Base-by-base conservation (phyloP, 495 filamentous ascomycete genomes). In the Achaetomiella virescens region DNA sequence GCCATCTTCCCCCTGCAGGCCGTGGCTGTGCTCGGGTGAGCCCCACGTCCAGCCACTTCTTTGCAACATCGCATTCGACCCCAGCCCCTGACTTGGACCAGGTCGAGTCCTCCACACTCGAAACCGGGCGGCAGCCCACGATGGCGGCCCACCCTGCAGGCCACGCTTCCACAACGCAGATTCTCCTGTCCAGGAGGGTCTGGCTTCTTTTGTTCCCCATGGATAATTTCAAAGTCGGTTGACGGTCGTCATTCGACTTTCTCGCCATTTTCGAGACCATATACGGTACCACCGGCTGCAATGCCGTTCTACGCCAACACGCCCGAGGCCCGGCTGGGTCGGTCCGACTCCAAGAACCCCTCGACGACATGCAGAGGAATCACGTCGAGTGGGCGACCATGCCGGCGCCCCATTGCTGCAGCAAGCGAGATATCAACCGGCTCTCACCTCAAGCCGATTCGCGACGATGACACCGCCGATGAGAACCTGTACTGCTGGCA, bases 301-400 rank as follows among this genome's bases (percentile, higher is more conserved):
- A 92, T 92, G 88, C 84, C 89, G 49, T 83, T 86, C 70, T 84
- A 88, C 60, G 78, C 84, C 44, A 84, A 88, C 62, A 96, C 93
- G 0, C 92, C 95, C 52, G 92, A 97, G 71, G 81, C 88, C 17
- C 70, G 87, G 21, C 66, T 97, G 36, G 76, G 78, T 31, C 86
- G 90, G 48, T 80, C 83, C 55, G 91, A 96, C 73, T 91, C 87
- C 24, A 87, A 86, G 61, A 85, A 95, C 62, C 89, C 91, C 25
- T 75, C 82, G 1, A 84, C 84, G 48, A 96, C 93, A 70, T 98
- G 95, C 74, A 79, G 82, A 73, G 93, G 93, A 18, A 81, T 97
- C 59, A 96, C 90, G 8, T 68, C 77, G 8, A 80, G 75, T 58
- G 93, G 93, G 9, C 78, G 83, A 27, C 86, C 87, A 17, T 98